Evolutionary conservation across 129 eudicot genomes (phyloP).

Genomic region (Centaurea solstitialis): DNA sequence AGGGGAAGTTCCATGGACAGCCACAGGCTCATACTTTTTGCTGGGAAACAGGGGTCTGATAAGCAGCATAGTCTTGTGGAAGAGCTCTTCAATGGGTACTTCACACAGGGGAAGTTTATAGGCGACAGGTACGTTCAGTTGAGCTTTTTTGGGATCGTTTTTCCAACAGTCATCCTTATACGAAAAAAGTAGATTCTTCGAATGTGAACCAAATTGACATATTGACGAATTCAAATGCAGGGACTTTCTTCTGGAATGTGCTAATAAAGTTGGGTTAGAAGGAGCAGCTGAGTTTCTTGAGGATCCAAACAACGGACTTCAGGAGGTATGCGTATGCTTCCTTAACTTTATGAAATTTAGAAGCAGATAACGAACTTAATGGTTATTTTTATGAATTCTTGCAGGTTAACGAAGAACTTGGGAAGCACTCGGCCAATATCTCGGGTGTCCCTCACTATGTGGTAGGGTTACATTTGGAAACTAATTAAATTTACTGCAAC

Average conservation of each 20-base stretch:
- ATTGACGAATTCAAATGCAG: constrained; percentile 31
- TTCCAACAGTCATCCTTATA: not conserved
- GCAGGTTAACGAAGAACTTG: constrained; percentile 76
- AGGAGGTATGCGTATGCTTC: constrained; percentile 54
- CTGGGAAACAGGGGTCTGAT: constrained; percentile 82
- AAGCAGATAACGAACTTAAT: constrained; percentile 10
- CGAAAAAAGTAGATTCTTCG: not conserved
- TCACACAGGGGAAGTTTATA: constrained; percentile 79
- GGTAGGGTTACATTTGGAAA: constrained; percentile 51
- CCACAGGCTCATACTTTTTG: constrained; percentile 87
- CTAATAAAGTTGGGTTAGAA: constrained; percentile 82
- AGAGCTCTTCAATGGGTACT: constrained; percentile 87
- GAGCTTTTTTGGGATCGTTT: not conserved
- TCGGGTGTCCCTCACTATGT: constrained; percentile 79
- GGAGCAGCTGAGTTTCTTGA: constrained; percentile 90
- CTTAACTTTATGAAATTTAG: not conserved
- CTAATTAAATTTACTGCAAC: not conserved
- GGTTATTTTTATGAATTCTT: not conserved
- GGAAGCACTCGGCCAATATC: constrained; percentile 56
- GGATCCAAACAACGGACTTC: constrained; percentile 72
- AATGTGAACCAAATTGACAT: constrained; percentile 1
- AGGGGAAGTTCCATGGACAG: constrained; percentile 93
- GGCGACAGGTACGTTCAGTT: constrained; percentile 70
- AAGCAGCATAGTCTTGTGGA: constrained; percentile 85
- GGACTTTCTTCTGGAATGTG: constrained; percentile 80